phyloP scores from a whole-genome alignment of 1,284 basidiomycete genomes.

The Bondarzewia mesenterica region DNA sequence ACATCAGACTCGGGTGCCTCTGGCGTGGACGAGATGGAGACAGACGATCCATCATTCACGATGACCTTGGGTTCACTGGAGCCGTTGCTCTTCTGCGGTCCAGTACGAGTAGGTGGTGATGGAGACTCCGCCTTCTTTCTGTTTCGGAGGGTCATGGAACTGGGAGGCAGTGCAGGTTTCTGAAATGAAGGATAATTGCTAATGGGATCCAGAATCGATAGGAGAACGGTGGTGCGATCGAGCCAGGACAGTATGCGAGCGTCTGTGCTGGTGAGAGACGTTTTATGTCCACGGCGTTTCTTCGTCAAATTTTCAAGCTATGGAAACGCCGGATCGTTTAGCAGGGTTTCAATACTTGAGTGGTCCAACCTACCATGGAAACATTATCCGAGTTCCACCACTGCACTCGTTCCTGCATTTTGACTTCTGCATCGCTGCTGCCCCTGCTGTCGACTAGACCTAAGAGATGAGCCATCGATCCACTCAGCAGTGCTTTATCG shows the following conservation, averaged over 20 bases:
- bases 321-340: no score
- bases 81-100: not conserved
- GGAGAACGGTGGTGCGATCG: conserved; percentile 10
- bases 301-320: conserved; percentile 71
- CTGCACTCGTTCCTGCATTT: conserved; percentile 28
- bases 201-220: conserved; percentile 8
- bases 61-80: not conserved
- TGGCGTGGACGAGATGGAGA: conserved; percentile 2
- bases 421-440: conserved; percentile 3
- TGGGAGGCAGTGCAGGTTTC: conserved; percentile 6
- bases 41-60: not conserved
- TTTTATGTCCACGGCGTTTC: conserved; percentile 35
- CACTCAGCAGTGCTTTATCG: conserved; percentile 80
- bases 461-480: conserved; percentile 69
- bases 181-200: conserved; percentile 1
- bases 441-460: conserved; percentile 44
- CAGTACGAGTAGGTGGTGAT: not conserved
- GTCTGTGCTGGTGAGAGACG: conserved; percentile 4
- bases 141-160: conserved; percentile 12
- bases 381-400: conserved; percentile 75
- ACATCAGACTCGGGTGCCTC: conserved; percentile 1
- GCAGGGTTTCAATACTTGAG: no score
- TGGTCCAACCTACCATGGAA: conserved; percentile 39
- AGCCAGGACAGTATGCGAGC: conserved; percentile 7
- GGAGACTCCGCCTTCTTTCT: conserved; percentile 4